phyloP scores from a whole-genome alignment of 139 green algal species.

The Desmodesmus armatus region DNA sequence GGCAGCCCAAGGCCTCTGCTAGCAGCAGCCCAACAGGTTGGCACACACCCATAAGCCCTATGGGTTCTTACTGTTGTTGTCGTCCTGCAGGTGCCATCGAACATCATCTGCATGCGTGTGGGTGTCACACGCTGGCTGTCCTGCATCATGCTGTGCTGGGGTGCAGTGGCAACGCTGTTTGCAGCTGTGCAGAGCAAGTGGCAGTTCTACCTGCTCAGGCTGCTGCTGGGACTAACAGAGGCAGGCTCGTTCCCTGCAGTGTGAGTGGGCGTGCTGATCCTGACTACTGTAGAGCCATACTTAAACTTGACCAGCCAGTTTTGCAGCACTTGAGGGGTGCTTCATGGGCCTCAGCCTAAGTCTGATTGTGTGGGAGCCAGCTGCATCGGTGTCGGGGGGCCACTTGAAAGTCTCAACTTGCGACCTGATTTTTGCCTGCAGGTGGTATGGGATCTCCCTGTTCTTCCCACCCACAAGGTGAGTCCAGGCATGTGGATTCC shows the following conservation, averaged over 20 bases:
- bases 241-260: conserved; percentile 69
- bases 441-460: conserved; percentile 18
- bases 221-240: conserved; percentile 38
- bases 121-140: conserved; percentile 66
- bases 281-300: too few species aligned
- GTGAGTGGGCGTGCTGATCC: neutral
- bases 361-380: too few species aligned
- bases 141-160: conserved; percentile 67
- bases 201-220: conserved; percentile 49
- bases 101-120: conserved; percentile 54
- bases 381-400: neutral
- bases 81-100: conserved; percentile 63
- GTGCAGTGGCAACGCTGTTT: conserved; percentile 64
- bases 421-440: neutral
- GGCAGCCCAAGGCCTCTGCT: too few species aligned
- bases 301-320: too few species aligned
- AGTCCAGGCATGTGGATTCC: too few species aligned
- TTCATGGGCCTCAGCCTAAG: too few species aligned
- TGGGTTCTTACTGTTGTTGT: too few species aligned
- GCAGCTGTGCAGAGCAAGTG: conserved; percentile 36
- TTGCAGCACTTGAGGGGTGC: too few species aligned
- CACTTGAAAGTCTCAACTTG: neutral
- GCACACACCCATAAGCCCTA: too few species aligned
- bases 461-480: conserved; percentile 24
- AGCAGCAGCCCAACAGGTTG: too few species aligned